Evolutionary conservation across 176 grass and related monocot species (phyloP).

Genomic region (Avena sativa): DNA sequence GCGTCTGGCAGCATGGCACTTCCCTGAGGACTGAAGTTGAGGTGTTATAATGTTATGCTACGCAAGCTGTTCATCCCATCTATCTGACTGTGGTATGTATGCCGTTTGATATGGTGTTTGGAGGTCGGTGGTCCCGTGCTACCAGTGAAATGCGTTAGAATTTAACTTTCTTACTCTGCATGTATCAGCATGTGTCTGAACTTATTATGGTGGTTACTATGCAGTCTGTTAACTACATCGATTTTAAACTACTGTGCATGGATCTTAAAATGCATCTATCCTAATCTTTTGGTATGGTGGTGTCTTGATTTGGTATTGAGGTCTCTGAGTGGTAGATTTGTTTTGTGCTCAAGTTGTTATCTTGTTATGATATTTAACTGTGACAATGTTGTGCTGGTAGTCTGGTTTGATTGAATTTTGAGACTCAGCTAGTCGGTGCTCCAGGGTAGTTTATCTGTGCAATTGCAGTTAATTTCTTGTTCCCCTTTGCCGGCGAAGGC

Average conservation of each 20-base stretch:
- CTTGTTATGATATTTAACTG: neutral
- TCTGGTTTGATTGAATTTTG: neutral
- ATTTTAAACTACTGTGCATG: neutral
- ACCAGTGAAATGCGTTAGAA: neutral
- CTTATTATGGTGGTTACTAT: neutral
- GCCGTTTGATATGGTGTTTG: neutral
- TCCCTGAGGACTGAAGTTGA: neutral
- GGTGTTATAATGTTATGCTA: neutral
- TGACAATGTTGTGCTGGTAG: no score
- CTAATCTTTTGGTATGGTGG: neutral
- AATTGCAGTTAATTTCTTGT: neutral
- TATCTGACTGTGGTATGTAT: neutral
- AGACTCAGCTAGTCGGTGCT: neutral
- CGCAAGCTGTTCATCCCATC: neutral
- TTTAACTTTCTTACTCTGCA: neutral
- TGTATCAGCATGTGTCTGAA: neutral
- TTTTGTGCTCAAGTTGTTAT: neutral
- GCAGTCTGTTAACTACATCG: neutral
- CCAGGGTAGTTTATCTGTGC: neutral
- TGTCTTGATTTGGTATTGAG: neutral
- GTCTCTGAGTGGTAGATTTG: neutral
- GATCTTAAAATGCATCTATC: neutral
- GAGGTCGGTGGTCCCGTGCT: neutral
- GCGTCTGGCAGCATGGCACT: conserved; percentile 7
- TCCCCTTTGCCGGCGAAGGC: neutral